Evolutionary conservation across 768 basidiomycete species (phyloP), one percentile per base, ranked within the genome.

Genomic region (Tricholoma sp.): DNA sequence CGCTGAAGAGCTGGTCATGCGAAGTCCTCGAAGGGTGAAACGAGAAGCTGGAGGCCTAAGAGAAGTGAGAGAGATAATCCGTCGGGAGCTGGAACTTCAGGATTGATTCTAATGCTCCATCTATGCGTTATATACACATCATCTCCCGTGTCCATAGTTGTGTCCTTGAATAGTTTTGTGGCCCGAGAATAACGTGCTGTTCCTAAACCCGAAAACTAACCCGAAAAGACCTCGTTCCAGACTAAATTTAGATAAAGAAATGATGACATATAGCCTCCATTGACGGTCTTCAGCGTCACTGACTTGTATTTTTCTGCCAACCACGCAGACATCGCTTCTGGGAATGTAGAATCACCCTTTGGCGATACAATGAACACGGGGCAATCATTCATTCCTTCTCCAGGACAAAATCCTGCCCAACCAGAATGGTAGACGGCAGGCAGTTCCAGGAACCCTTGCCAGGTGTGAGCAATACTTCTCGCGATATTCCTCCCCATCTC

Each of bases 61-160:
- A 37, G 82, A 89, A 67, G 90, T 92, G 31, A 75, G 90, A 57
- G 91, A 93, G 71, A 85, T 89, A 64, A 89, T 93, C 66, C 79
- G 89, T 63, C 76, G 79, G 61, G 91, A 92, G 73, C 72, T 92
- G 63, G 89, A 91, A 71, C 68, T 85, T 61, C 76, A 84, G 53
- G 88, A 89, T 65, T 82, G 66, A 76, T 57, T 61, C 55, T 64
- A 55, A 61, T 74, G 69, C 75, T 74, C 60, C 62, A 70, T 72
- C 58, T 72, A 66, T 57, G 27, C 47, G 29, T 50, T 31, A 50
- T 50, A 55, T 39, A 51, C 14, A 61, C 57, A 56, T 54, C 54
- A 54, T 58, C 62, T 50, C 47, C 50, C 59, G 18, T 56, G 52
- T 59, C 59, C 50, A 57, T 58, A 58, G 55, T 50, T 59, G 61